Evolutionary conservation across 2,329 filamentous ascomycete genomes (phyloP), one percentile per base, ranked within the genome.

Genomic region (Fusarium newnesense): DNA sequence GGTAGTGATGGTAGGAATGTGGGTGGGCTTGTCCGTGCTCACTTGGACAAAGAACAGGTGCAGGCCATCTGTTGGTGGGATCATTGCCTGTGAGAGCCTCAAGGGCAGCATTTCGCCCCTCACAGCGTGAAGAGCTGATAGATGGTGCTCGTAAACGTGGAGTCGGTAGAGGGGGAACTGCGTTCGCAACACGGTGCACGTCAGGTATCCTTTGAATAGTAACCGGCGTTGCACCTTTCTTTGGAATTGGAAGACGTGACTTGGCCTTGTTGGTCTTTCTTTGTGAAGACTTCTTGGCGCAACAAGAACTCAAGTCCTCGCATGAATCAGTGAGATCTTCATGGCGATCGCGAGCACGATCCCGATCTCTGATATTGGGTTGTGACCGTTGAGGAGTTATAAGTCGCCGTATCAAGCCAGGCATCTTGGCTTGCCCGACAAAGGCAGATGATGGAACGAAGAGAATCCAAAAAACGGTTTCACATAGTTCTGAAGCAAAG

Each of bases 121-220:
- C 83, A 63, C 78, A 84, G 70, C 83, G 85, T 75, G 87, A 83
- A 78, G 86, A 87, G 71, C 82, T 85, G 50, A 80, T 58, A 4
- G 74, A 81, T 30, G 85, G 84, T 24, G 84, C 84, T 65, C 81
- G 79, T 49, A 81, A 80, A 18, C 79, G 82, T 56, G 79, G 80
- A 59, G 75, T 80, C n/a, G 82, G 81, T 24, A 84, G 76, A 50
- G 82, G 79, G 54, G 85, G 82, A 30, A 83, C 65, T 44, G 83
- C 80, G 30, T 79, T 79, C 37, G 81, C 76, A 63, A 83, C 81
- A 69, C 81, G 80, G 74, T 84, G 81, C 60, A 83, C 77, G 63
- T 82, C 83, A 65, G 83, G 78, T 68, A 81, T 78, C 62, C 80
- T 81, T 60, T 79, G 81, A 63, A 84, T 79, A 58, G 84, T 56